phyloP scores from a whole-genome alignment of 192 early-diverging fungal species.

The Jimgerdemannia lactiflua region DNA sequence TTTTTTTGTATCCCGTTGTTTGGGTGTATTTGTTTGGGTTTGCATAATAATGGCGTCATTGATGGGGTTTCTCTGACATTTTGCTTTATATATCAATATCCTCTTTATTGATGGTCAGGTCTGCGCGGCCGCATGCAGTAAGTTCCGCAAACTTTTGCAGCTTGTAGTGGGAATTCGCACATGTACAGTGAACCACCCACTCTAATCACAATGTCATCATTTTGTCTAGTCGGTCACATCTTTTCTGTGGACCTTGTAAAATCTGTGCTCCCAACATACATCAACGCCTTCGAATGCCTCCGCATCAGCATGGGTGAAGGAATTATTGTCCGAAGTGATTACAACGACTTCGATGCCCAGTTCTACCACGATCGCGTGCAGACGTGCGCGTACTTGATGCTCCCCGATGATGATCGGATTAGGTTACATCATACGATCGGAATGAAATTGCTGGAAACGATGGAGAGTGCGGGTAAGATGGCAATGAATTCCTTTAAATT shows the following conservation, averaged over 20 bases:
- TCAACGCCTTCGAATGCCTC: background rate
- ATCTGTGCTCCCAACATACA: background rate
- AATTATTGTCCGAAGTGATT: background rate
- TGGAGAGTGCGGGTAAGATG: background rate
- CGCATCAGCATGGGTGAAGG: background rate
- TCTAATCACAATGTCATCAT: background rate
- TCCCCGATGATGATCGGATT: background rate
- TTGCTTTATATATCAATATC: no score
- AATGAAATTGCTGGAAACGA: background rate
- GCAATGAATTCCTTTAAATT: background rate
- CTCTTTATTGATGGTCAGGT: background rate
- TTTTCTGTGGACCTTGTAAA: background rate
- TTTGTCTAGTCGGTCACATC: background rate
- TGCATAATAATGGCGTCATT: no score
- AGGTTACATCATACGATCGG: background rate
- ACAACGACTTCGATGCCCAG: background rate
- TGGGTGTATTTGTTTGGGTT: no score
- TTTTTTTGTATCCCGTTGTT: no score
- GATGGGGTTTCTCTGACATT: no score
- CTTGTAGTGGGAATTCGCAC: background rate
- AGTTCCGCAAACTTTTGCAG: background rate
- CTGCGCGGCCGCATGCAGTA: background rate
- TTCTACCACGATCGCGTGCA: background rate
- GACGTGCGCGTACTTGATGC: background rate
- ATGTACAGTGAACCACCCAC: no score